Evolutionary conservation across 805 yeast genomes (phyloP).

Genomic region (Wickerhamomyces subpelliculosus): DNA sequence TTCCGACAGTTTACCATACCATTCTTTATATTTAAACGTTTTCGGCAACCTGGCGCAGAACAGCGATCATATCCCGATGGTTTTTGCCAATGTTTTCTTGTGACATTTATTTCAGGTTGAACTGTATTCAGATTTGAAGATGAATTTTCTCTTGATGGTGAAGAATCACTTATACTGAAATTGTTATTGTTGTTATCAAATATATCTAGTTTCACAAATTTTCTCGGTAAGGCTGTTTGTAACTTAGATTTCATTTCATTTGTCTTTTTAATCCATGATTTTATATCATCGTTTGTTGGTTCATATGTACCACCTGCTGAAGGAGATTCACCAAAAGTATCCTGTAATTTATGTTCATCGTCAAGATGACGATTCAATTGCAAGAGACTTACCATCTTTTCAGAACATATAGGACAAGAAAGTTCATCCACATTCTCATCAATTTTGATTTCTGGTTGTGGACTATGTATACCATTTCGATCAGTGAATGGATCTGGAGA

Average conservation of each 20-base stretch:
- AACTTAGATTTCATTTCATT: conserved; percentile 32
- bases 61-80: conserved; percentile 40
- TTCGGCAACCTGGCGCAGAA: conserved; percentile 32
- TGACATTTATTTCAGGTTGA: conserved; percentile 26
- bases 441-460: not conserved
- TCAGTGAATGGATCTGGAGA: not conserved
- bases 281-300: conserved; percentile 27
- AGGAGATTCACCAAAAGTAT: conserved; percentile 2
- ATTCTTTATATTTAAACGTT: conserved; percentile 39
- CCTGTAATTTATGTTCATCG: conserved; percentile 45
- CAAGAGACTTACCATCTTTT: conserved; percentile 42
- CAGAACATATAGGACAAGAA: conserved; percentile 67
- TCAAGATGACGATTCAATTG: conserved; percentile 70
- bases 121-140: conserved; percentile 4
- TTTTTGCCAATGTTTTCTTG: conserved; percentile 53
- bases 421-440: conserved; percentile 2
- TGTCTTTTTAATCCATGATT: conserved; percentile 36
- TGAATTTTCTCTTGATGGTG: conserved; percentile 10
- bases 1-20: conserved; percentile 65
- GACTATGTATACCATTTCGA: not conserved
- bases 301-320: too few relatives aligned
- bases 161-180: conserved; percentile 9
- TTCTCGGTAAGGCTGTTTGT: conserved; percentile 28
- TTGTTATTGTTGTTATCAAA: conserved; percentile 31
- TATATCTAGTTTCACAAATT: conserved; percentile 39